These are phyloP conservation scores for Bimuria novae-zelandiae DNA, from an alignment of 2,329 filamentous ascomycete genomes.

Conservation along the genomic window DNA sequence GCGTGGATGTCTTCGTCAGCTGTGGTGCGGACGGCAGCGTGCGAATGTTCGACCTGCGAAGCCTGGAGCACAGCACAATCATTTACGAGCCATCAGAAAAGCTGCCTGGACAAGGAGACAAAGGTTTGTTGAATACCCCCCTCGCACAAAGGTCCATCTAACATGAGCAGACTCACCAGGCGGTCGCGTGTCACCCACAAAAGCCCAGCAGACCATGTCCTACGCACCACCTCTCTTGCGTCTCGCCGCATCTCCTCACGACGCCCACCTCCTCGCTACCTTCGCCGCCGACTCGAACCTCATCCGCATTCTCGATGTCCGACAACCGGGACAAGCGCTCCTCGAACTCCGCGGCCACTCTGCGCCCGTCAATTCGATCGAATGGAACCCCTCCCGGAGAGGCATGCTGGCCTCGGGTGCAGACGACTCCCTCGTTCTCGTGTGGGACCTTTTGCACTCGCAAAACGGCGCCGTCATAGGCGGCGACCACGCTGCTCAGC, in stretches of 20 bases:
- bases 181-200: conserved; percentile 69
- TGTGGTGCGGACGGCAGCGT: conserved; percentile 98
- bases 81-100: conserved; percentile 98
- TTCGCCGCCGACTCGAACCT: conserved; percentile 92
- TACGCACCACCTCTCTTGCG: conserved; percentile 70
- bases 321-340: conserved; percentile 92
- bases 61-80: conserved; percentile 96
- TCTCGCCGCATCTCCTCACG: conserved; percentile 88
- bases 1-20: conserved; percentile 97
- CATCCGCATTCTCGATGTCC: conserved; percentile 92
- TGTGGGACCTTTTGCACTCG: conserved; percentile 89
- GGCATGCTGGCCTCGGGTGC: conserved; percentile 89
- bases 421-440: conserved; percentile 87
- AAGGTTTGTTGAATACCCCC: conserved; percentile 39
- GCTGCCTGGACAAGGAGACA: conserved; percentile 56
- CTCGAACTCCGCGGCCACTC: conserved; percentile 90
- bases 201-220: conserved; percentile 75
- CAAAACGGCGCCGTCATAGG: conserved; percentile 57
- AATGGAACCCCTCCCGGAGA: conserved; percentile 88
- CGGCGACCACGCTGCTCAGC: conserved; percentile 41
- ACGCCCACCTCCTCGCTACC: conserved; percentile 93
- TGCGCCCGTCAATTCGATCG: conserved; percentile 85
- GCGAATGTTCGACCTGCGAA: conserved; percentile 96
- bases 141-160: neutral
- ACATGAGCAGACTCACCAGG: conserved; percentile 50